These are phyloP conservation scores for Brettanomyces custersianus DNA, from an alignment of 805 yeast genomes.

Conservation along the genomic window DNA sequence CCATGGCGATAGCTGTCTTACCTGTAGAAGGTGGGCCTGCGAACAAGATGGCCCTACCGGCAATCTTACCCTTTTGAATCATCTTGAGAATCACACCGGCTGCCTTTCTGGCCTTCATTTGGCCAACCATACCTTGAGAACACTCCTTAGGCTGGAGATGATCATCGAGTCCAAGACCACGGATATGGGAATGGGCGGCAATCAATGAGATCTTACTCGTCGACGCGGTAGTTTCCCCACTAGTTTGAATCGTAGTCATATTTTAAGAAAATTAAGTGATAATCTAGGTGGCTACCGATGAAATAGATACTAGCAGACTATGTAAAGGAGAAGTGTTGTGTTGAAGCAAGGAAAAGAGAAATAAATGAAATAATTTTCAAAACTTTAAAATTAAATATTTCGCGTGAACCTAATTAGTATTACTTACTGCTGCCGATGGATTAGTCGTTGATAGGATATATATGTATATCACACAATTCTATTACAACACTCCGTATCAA, in stretches of 20 bases:
- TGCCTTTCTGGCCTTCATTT: slow-evolving; percentile 72
- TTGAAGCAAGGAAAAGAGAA: too few species aligned
- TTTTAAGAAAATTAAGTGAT: too few species aligned
- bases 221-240: background rate
- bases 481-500: too few species aligned
- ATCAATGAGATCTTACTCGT: slow-evolving; percentile 19
- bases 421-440: too few species aligned
- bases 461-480: too few species aligned
- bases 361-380: too few species aligned
- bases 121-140: slow-evolving; percentile 88
- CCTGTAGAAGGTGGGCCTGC: slow-evolving; percentile 99
- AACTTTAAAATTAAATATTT: too few species aligned
- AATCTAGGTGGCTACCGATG: too few species aligned
- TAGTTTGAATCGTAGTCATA: slow-evolving; percentile 8
- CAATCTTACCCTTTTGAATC: slow-evolving; percentile 84
- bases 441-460: too few species aligned
- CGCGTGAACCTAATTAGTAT: too few species aligned
- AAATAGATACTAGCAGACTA: too few species aligned
- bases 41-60: slow-evolving; percentile 89
- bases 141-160: slow-evolving; percentile 72
- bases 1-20: slow-evolving; percentile 93
- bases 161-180: slow-evolving; percentile 90
- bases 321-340: too few species aligned
- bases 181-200: slow-evolving; percentile 96
- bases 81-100: slow-evolving; percentile 92